Evolutionary conservation across 441 rosid species (phyloP).

Genomic region (Eutrema salsugineum): DNA sequence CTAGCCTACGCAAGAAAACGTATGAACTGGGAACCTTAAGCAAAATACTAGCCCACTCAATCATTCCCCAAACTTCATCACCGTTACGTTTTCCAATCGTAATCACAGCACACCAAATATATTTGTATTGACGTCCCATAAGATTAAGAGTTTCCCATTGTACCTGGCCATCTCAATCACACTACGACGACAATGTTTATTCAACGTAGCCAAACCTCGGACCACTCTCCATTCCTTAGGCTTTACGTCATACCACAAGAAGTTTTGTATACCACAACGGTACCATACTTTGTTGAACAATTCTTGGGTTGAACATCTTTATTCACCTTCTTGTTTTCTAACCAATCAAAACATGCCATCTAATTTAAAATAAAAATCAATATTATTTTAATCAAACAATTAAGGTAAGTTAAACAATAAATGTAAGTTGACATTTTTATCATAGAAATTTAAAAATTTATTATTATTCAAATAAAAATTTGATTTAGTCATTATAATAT

Average conservation of each 20-base stretch:
- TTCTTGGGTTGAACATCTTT: too few relatives aligned
- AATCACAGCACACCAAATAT: constrained; percentile 26
- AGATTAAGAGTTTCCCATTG: constrained; percentile 58
- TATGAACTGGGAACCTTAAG: constrained; percentile 43
- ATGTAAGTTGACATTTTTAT: too few relatives aligned
- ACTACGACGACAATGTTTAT: constrained; percentile 47
- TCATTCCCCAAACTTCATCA: not conserved
- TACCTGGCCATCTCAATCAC: constrained; percentile 40
- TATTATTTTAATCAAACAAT: too few relatives aligned
- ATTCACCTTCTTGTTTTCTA: too few relatives aligned
- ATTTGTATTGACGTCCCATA: constrained; percentile 62
- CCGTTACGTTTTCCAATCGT: not conserved
- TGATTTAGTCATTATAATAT: too few relatives aligned
- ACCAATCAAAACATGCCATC: too few relatives aligned
- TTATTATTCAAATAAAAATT: too few relatives aligned
- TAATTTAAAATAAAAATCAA: too few relatives aligned
- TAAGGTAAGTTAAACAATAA: too few relatives aligned
- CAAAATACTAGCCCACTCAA: constrained; percentile 49
- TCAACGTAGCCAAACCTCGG: constrained; percentile 47
- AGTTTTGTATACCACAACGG: constrained; percentile 55
- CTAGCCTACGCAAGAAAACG: constrained; percentile 30
- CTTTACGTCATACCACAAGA: constrained; percentile 45
- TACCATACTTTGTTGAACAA: constrained; percentile 33
- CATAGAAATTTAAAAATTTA: too few relatives aligned
- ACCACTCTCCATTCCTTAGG: constrained; percentile 47